Evolutionary conservation across 2,329 filamentous ascomycete species (phyloP).

Genomic region (Endoconidiophora laricicola): DNA sequence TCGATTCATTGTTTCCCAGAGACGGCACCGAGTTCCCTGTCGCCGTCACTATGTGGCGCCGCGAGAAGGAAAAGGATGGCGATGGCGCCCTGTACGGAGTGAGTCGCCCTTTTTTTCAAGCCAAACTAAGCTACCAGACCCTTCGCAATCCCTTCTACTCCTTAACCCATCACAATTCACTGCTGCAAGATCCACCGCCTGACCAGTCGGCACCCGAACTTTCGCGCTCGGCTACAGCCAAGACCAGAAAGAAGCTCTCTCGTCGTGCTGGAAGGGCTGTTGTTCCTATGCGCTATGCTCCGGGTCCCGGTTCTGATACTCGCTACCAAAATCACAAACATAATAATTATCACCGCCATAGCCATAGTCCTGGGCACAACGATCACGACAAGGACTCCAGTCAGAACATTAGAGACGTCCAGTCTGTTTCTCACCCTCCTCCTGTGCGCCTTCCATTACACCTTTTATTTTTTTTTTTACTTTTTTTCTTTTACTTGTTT

Average conservation of each 20-base stretch:
- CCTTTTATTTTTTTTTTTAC: no score
- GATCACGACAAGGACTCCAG: no score
- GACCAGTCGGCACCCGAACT: neutral
- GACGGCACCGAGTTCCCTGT: slow-evolving; percentile 7
- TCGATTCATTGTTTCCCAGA: slow-evolving; percentile 32
- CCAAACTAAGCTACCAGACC: neutral
- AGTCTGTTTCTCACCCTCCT: neutral
- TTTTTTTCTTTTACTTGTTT: no score
- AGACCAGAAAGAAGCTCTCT: neutral
- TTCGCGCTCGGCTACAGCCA: neutral
- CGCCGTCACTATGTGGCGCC: slow-evolving; percentile 65
- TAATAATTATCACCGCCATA: no score
- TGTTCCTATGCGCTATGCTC: no score
- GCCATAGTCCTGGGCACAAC: no score
- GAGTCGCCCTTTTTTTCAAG: slow-evolving; percentile 17
- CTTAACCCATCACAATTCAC: neutral
- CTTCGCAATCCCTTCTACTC: neutral
- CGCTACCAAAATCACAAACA: no score
- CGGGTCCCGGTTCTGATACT: no score
- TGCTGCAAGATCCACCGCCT: neutral
- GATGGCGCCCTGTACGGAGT: slow-evolving; percentile 31
- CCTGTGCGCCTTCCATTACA: neutral
- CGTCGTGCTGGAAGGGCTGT: neutral
- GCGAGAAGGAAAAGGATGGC: slow-evolving; percentile 56
- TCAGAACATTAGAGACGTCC: neutral